Base-by-base conservation (phyloP, 176 grass and related monocot species). In the Rhynchospora tenuis region DNA sequence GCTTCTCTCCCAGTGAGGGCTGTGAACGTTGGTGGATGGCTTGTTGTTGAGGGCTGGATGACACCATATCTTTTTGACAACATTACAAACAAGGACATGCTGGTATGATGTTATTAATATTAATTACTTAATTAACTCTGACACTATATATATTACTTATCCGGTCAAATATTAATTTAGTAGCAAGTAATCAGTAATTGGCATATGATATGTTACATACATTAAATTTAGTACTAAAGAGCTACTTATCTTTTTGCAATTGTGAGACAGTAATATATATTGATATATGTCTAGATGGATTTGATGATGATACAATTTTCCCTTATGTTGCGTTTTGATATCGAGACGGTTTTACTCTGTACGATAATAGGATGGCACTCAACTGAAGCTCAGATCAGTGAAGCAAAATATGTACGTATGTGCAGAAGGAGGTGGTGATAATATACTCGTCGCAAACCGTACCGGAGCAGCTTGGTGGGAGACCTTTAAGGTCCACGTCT, bases 21-120 rank as follows among this genome's bases (percentile, higher is more conserved):
- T 2, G 93, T 95, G 48, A 90, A 85, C 82, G 86, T 95, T 9
- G 93, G 93, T 16, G 86, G 90, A 4, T 95, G 93, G 93, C 88
- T 95, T 0, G 73, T 95, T 17, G 90, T 83, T 1, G 93, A 95
- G 84, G 93, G 93, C 38, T 95, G 93, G 90, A 92, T 95, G 16
- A n/a, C 87, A 22, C 90, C 90, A 0, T 90, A 78, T 22, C 90
- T 95, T 82, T 95, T 95, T 46, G 59, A 95, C 15, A 87, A 23
- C 82, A 95, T 95, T 16, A 52, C 82, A 6, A 95, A 95, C 78
- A 95, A 92, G 0, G 88, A 92, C 28, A 26, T 90, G 45, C 17
- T 95, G 78, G 93, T 92, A 90, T 1, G 9, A 59, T 11, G 1
- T 38, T 38, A 24, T 23, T 48, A 38, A 38, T 38, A 24, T 23